Evolutionary conservation across 208 protist genomes (phyloP), one percentile per base, ranked within the genome.

Genomic region (Trypanosoma theileri): DNA sequence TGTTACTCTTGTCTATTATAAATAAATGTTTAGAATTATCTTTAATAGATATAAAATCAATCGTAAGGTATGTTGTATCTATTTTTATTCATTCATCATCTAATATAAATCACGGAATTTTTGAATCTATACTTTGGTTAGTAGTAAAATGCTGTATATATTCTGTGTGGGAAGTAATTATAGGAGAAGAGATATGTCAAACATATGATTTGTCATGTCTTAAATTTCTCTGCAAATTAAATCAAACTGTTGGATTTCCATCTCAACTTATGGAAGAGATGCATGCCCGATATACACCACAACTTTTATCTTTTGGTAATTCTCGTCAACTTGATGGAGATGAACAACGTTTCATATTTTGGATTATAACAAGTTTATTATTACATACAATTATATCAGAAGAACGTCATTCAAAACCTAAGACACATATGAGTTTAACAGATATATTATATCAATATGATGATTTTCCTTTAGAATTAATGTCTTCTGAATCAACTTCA

Each of bases 301-400:
- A 74, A 57, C 61, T 79, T 53, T 46, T 74, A 19, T 70, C 58
- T 16, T 66, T 66, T 73, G 66, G 66, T 31, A 66, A 35, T 59
- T 53, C 55, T 13, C 6, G 51, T 9, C 45, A 65, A 24, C n/a
- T 75, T 13, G 59, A 69, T 53, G 17, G 41, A 41, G 73, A 74
- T 31, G 53, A 60, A 35, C 67, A 74, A 24, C 57, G 19, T 58
- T 31, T 69, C 40, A 59, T 67, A 31, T 69, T 79, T 48, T 66
- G 57, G 66, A 44, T 79, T 50, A 69, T 65, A n/a, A 65, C 73
- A 7, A 62, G 35, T 14, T 52, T 71, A 19, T 56, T 74, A 13
- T 54, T 74, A 51, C 46, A 75, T 55, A 61, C 57, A 40, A 22
- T 52, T 16, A 42, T 59, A 16, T 46, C 22, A 35, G 58, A 73